Conservation (phyloP, 2,329 filamentous ascomycete species). For the Didymella sp. region DNA sequence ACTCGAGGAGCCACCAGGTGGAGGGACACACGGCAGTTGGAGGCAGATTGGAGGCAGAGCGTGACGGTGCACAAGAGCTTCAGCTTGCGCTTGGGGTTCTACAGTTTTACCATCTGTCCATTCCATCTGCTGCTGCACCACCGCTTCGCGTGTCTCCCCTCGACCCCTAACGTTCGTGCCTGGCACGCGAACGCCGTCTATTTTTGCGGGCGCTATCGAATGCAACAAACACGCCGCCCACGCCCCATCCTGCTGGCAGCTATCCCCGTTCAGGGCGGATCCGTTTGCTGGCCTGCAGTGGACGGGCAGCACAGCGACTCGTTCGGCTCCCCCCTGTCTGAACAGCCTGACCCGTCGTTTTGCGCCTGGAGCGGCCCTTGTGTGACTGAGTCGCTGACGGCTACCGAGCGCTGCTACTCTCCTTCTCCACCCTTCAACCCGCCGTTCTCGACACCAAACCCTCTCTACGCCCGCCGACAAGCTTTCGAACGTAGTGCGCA, state of each 20-base stretch:
- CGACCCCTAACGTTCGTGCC: conserved; percentile 4
- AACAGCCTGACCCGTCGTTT: conserved; percentile 20
- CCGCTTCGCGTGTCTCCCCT: not conserved
- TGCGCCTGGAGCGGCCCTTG: conserved; percentile 16
- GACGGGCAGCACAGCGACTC: conserved; percentile 10
- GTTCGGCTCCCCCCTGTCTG: conserved; percentile 18
- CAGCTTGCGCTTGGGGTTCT: not conserved
- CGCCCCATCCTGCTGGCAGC: conserved; percentile 1
- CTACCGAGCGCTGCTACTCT: conserved; percentile 7
- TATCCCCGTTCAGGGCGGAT: conserved; percentile 5
- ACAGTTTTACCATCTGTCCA: not conserved
- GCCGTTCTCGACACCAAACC: conserved; percentile 14
- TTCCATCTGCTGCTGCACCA: not conserved
- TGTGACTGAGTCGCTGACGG: conserved; percentile 18
- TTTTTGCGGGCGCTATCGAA: conserved; percentile 22
- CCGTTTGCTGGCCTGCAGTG: conserved; percentile 8
- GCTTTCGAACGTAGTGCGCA: conserved; percentile 44
- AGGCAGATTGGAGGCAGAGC: not conserved
- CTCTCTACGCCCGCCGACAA: conserved; percentile 44
- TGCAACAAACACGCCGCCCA: conserved; percentile 18
- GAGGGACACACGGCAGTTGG: conserved; percentile 8
- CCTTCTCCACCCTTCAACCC: conserved; percentile 18
- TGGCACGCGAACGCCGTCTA: conserved; percentile 13
- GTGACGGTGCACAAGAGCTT: conserved; percentile 7
- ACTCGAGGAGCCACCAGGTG: conserved; percentile 2